Evolutionary conservation across 225 moss, liverwort and hornwort species (phyloP).

Genomic region (Pseudoscleropodium purum): DNA sequence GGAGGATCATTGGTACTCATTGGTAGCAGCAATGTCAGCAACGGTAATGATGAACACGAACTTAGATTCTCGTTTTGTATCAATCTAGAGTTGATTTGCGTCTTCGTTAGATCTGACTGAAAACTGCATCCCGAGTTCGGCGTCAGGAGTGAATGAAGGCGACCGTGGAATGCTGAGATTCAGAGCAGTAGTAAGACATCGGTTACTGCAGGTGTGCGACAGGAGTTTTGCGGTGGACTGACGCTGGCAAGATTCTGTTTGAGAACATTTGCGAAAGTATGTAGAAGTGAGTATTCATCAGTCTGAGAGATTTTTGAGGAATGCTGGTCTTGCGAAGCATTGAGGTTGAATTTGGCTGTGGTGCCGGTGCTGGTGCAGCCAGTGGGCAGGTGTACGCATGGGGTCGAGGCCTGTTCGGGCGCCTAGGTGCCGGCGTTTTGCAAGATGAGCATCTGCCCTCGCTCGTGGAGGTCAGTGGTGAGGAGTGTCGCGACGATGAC

Average conservation of each 20-base stretch:
- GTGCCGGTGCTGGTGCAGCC: slow-evolving; percentile 11
- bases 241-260: background rate
- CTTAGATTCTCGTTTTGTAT: background rate
- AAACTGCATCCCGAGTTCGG: background rate
- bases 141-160: background rate
- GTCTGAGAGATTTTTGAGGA: background rate
- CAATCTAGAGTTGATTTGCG: background rate
- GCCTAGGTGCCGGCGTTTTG: slow-evolving; percentile 33
- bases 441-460: slow-evolving; percentile 44
- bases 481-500: slow-evolving; percentile 22
- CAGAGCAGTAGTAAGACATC: background rate
- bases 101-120: background rate
- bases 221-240: background rate
- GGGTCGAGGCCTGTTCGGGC: slow-evolving; percentile 52
- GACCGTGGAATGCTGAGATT: background rate
- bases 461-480: slow-evolving; percentile 21
- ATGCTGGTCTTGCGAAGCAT: background rate
- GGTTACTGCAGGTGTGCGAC: background rate
- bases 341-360: background rate
- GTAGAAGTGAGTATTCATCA: background rate
- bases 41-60: background rate
- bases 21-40: background rate
- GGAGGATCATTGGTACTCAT: background rate
- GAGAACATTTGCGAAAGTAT: background rate
- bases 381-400: slow-evolving; percentile 46